Evolutionary conservation across 345 rosid genomes (phyloP), one percentile per base, ranked within the genome.

Genomic region (Jatropha curcas): DNA sequence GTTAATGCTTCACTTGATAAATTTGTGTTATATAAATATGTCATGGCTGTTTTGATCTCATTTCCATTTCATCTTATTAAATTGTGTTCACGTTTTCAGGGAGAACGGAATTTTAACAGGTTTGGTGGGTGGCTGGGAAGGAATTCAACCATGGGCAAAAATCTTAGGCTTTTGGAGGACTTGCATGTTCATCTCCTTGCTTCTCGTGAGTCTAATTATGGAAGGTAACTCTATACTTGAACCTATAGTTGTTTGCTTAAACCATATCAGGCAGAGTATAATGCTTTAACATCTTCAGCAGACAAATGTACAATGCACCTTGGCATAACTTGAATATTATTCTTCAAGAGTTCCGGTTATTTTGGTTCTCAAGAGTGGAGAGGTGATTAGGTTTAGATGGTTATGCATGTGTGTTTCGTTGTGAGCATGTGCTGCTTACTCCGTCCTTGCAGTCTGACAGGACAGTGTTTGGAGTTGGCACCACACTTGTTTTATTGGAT

Each of bases 91-190:
- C 51, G 19, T 60, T 65, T 82, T 71, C 90, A 95, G 99, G 99
- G 99, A 63, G 99, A 95, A 81, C 81, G 94, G 33, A 95, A 95
- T 81, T 91, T 84, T 84, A 95, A 95, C 77, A 86, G 97, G 75
- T 92, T 95, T 84, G 96, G 99, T 79, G 96, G 97, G 43, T 95
- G 98, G 98, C 87, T 95, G 68, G 99, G 99, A 73, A 95, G 89
- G 84, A 95, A 91, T 76, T 95, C 99, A 67, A 86, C 98, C 14
- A 83, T 78, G 62, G 86, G 98, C 17, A 95, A 92, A 80, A 89
- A 91, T 78, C 79, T 65, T 76, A 88, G 99, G 86, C 92, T 95
- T 72, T 83, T 95, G 84, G 98, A 95, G 71, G 93, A 92, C 86
- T 76, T 92, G 74, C 99, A 92, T 80, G 87, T 89, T 76, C 98